Percentiles rank a stretch among this genome's conserved stretches.
These are phyloP conservation scores for Crithidia bombi DNA, from an alignment of 208 protist species.

Conservation along the genomic window DNA sequence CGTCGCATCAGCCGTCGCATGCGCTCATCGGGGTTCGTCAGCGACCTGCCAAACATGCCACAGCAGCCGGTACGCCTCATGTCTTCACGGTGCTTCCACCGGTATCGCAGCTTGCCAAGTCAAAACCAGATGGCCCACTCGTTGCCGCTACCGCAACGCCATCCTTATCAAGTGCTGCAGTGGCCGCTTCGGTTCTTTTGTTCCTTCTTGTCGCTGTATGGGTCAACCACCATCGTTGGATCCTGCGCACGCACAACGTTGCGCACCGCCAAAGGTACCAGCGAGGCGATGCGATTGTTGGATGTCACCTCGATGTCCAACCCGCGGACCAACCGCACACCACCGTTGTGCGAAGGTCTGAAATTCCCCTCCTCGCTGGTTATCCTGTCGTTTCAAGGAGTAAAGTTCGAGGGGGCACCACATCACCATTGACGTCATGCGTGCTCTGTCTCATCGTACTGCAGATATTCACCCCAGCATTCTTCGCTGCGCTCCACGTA, in stretches of 20 bases:
- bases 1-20: slow-evolving; percentile 38
- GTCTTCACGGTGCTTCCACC: slow-evolving; percentile 34
- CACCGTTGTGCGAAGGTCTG: slow-evolving; percentile 29
- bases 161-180: neutral
- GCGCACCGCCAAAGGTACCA: slow-evolving; percentile 36
- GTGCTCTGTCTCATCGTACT: slow-evolving; percentile 17
- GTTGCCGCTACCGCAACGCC: neutral
- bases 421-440: slow-evolving; percentile 4
- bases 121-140: slow-evolving; percentile 31
- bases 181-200: neutral
- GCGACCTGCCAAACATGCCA: slow-evolving; percentile 38
- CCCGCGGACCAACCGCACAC: slow-evolving; percentile 4
- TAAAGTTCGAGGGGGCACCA: slow-evolving; percentile 21
- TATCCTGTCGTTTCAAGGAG: slow-evolving; percentile 5
- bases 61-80: slow-evolving; percentile 27
- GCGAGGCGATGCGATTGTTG: slow-evolving; percentile 15
- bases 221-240: slow-evolving; percentile 28
- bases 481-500: slow-evolving; percentile 38
- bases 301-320: slow-evolving; percentile 21
- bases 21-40: slow-evolving; percentile 43
- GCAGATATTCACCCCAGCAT: slow-evolving; percentile 39
- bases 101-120: slow-evolving; percentile 36
- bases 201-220: neutral
- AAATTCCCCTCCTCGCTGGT: slow-evolving; percentile 16
- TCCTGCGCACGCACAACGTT: slow-evolving; percentile 44